These are phyloP conservation scores for Gremmenia infestans DNA, from an alignment of 2,329 filamentous ascomycete species.

Conservation along the genomic window DNA sequence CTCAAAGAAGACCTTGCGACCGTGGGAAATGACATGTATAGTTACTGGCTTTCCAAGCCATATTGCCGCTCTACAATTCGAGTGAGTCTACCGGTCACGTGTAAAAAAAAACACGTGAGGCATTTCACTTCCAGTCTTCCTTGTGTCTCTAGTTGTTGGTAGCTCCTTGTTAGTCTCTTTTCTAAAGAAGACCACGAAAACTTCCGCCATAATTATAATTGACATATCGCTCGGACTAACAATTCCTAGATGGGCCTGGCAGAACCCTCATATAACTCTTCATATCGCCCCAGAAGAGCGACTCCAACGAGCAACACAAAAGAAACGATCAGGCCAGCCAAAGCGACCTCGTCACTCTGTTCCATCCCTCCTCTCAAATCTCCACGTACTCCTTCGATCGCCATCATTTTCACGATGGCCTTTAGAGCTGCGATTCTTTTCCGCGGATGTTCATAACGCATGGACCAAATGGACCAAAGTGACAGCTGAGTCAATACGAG, in stretches of 20 bases:
- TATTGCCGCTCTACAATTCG: conserved; percentile 86
- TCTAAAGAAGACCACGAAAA: neutral
- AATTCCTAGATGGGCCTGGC: conserved; percentile 74
- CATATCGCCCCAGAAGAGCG: conserved; percentile 66
- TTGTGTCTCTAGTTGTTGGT: neutral
- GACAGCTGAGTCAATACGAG: conserved; percentile 24
- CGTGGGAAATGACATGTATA: conserved; percentile 87
- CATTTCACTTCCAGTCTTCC: neutral
- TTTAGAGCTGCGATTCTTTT: conserved; percentile 74
- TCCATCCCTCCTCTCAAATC: conserved; percentile 66
- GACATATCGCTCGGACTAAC: neutral
- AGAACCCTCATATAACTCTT: conserved; percentile 74
- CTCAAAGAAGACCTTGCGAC: conserved; percentile 59
- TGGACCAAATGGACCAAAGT: conserved; percentile 60
- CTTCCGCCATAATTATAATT: neutral
- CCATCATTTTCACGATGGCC: conserved; percentile 82
- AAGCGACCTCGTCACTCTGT: conserved; percentile 56
- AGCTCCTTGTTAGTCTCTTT: neutral
- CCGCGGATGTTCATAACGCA: conserved; percentile 58
- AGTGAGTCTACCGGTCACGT: conserved; percentile 50
- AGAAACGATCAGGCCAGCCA: conserved; percentile 49
- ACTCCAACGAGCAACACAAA: conserved; percentile 47
- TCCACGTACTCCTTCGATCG: conserved; percentile 75
- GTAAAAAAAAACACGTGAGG: conserved; percentile 3
- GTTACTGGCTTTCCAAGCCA: conserved; percentile 86